These are phyloP conservation scores for Rhizopus delemar DNA, from an alignment of 371 early-diverging fungal genomes.

Conservation along the genomic window DNA sequence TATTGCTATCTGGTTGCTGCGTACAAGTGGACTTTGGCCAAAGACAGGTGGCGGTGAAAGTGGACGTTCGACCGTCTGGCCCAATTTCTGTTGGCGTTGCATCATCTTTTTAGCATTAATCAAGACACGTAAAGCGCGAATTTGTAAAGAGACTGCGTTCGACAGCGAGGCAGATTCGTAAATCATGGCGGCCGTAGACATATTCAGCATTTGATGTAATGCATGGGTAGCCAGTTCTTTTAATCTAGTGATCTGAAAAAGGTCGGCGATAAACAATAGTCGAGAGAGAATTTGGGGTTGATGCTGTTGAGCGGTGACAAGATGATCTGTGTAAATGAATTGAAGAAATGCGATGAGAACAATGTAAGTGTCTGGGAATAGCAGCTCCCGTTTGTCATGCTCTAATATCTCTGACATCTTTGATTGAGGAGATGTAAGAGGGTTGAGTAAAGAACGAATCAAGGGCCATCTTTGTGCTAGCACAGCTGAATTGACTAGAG, in stretches of 20 bases:
- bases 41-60: neutral
- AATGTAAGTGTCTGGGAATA: constrained; percentile 59
- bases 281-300: constrained; percentile 57
- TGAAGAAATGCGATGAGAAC: constrained; percentile 62
- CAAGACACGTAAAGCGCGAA: constrained; percentile 54
- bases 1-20: neutral
- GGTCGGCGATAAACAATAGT: constrained; percentile 56
- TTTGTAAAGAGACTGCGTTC: constrained; percentile 52
- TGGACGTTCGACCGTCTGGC: constrained; percentile 1
- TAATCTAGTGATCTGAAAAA: constrained; percentile 57
- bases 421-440: constrained; percentile 23
- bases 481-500: constrained; percentile 62
- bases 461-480: constrained; percentile 68
- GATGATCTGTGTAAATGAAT: constrained; percentile 67
- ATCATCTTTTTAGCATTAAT: constrained; percentile 49
- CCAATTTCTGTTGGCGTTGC: constrained; percentile 29
- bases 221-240: constrained; percentile 53
- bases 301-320: constrained; percentile 59
- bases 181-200: constrained; percentile 61
- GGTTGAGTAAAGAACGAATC: constrained; percentile 29
- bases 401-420: constrained; percentile 7
- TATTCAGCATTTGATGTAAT: constrained; percentile 61
- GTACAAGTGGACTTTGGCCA: neutral
- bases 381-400: constrained; percentile 24
- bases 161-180: constrained; percentile 58